Evolutionary conservation across 2,329 filamentous ascomycete genomes (phyloP).

Genomic region (Nigrospora oryzae): DNA sequence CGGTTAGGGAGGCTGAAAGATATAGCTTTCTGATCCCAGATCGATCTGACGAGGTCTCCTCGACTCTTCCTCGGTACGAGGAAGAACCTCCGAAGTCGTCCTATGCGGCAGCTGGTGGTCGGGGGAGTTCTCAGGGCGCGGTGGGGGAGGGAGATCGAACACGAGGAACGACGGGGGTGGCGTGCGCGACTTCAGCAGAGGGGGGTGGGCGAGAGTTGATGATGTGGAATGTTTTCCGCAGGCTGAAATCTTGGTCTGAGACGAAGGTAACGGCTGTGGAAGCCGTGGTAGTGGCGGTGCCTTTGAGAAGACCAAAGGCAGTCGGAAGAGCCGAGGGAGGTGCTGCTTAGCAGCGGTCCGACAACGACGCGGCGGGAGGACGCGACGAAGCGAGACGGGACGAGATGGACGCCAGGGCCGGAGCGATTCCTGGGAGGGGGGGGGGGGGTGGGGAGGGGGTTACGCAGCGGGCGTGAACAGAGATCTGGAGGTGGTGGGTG

Average conservation of each 20-base stretch:
- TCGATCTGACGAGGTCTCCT: slow-evolving; percentile 92
- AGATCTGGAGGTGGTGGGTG: no score
- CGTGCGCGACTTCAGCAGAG: slow-evolving; percentile 39
- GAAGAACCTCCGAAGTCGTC: slow-evolving; percentile 96
- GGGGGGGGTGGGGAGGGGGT: no score
- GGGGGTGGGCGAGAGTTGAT: slow-evolving; percentile 59
- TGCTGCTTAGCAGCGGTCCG: no score
- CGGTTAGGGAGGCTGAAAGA: slow-evolving; percentile 93
- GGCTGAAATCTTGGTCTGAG: slow-evolving; percentile 63
- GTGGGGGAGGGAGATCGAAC: slow-evolving; percentile 40
- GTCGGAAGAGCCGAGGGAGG: neutral
- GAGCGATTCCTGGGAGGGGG: no score
- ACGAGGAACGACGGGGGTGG: slow-evolving; percentile 36
- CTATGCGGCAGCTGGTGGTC: slow-evolving; percentile 98
- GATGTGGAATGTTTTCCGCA: slow-evolving; percentile 56
- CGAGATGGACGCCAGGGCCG: no score
- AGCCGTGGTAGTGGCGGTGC: slow-evolving; percentile 53
- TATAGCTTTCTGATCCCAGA: slow-evolving; percentile 85
- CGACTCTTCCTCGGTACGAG: slow-evolving; percentile 99
- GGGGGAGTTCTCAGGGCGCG: slow-evolving; percentile 46
- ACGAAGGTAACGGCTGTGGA: slow-evolving; percentile 50
- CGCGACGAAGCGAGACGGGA: no score
- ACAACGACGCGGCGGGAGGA: no score
- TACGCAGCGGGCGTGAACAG: no score
- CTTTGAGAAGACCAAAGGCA: slow-evolving; percentile 65